phyloP scores from a whole-genome alignment of 1,284 basidiomycete species.

The Cutaneotrichosporon arboriforme region DNA sequence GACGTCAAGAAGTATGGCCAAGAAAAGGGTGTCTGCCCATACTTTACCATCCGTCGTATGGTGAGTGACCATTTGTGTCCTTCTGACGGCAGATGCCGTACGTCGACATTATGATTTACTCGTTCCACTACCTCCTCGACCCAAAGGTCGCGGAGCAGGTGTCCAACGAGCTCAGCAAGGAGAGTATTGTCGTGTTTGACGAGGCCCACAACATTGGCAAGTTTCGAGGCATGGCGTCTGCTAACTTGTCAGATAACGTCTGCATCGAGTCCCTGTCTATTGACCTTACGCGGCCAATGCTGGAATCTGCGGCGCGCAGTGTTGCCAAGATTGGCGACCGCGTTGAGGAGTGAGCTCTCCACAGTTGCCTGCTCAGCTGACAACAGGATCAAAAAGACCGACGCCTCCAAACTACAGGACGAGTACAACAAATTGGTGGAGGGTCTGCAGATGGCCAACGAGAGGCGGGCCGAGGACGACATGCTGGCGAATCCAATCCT shows the following conservation, averaged over 20 bases:
- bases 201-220: slow-evolving; percentile 98
- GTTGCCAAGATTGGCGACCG: slow-evolving; percentile 81
- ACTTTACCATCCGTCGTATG: slow-evolving; percentile 95
- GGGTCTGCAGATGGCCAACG: slow-evolving; percentile 74
- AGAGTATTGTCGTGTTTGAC: slow-evolving; percentile 98
- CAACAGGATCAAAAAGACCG: slow-evolving; percentile 81
- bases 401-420: slow-evolving; percentile 89
- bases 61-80: slow-evolving; percentile 51
- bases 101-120: slow-evolving; percentile 95
- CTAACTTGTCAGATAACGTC: slow-evolving; percentile 70
- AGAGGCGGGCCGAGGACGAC: slow-evolving; percentile 61
- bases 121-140: slow-evolving; percentile 97
- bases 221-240: slow-evolving; percentile 20
- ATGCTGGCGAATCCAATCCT: slow-evolving; percentile 94
- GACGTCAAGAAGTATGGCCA: slow-evolving; percentile 86
- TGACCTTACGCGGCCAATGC: slow-evolving; percentile 96
- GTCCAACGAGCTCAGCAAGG: slow-evolving; percentile 94
- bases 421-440: slow-evolving; percentile 97
- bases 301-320: slow-evolving; percentile 89
- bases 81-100: slow-evolving; percentile 70
- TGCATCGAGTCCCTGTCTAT: slow-evolving; percentile 98
- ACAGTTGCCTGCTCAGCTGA: neutral
- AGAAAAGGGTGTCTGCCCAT: slow-evolving; percentile 84
- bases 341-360: slow-evolving; percentile 75
- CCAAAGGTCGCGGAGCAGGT: slow-evolving; percentile 99